A percentile compares a stretch with the other conserved stretches of the same genome.
Evolutionary conservation across 2,329 filamentous ascomycete species (phyloP).

Genomic region (Polychaeton citri): DNA sequence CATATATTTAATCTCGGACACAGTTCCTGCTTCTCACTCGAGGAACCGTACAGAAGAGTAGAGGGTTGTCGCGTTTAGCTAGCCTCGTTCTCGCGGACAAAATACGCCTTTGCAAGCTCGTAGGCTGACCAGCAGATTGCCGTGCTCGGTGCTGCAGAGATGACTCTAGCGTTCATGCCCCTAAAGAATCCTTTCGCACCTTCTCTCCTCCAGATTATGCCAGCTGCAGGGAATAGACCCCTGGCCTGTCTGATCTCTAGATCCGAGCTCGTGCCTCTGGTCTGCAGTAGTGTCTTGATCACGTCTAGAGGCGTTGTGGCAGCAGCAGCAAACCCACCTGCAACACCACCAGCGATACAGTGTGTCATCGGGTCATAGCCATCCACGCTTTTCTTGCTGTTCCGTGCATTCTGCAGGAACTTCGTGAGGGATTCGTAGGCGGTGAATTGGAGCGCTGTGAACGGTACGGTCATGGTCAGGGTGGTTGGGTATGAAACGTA

Average conservation of each 20-base stretch:
- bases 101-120: conserved; percentile 56
- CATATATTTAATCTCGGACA: too few species aligned
- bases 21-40: too few species aligned
- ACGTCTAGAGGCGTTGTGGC: conserved; percentile 95
- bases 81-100: conserved; percentile 33
- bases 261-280: conserved; percentile 70
- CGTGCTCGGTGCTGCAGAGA: conserved; percentile 96
- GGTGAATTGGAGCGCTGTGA: conserved; percentile 92
- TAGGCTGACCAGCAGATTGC: conserved; percentile 94
- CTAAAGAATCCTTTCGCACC: conserved; percentile 84
- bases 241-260: conserved; percentile 73
- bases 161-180: conserved; percentile 75
- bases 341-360: conserved; percentile 81
- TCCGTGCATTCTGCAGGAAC: conserved; percentile 55
- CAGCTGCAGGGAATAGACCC: conserved; percentile 65
- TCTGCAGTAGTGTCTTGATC: conserved; percentile 95
- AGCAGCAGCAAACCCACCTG: conserved; percentile 84
- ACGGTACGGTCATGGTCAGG: conserved; percentile 95
- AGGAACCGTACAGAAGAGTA: too few species aligned
- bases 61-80: too few species aligned
- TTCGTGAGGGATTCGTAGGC: conserved; percentile 96
- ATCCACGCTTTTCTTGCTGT: conserved; percentile 28
- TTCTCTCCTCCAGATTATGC: conserved; percentile 70
- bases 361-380: conserved; percentile 88
- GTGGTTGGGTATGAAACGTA: conserved; percentile 98